These are phyloP conservation scores for Purshia tridentata DNA, from an alignment of 306 rosid species.

Conservation along the genomic window DNA sequence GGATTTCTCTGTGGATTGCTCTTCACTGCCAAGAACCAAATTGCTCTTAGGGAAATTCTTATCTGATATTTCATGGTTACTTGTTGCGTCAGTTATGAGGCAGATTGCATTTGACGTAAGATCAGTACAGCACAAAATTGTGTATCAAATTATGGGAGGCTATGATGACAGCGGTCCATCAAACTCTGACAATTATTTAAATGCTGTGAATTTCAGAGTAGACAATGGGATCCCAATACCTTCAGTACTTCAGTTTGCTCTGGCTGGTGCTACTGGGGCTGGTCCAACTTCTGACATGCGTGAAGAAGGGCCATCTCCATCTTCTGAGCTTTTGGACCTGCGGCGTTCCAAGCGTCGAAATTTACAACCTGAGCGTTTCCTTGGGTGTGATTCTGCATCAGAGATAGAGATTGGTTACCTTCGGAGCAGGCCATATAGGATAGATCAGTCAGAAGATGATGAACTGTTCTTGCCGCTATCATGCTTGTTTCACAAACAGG, in stretches of 20 bases:
- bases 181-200: slow-evolving; percentile 29
- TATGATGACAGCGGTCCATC: slow-evolving; percentile 25
- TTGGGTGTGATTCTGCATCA: slow-evolving; percentile 53
- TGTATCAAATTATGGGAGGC: slow-evolving; percentile 57
- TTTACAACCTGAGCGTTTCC: slow-evolving; percentile 81
- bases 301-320: slow-evolving; percentile 35
- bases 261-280: slow-evolving; percentile 21
- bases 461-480: slow-evolving; percentile 65
- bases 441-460: slow-evolving; percentile 44
- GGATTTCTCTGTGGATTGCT: slow-evolving; percentile 66
- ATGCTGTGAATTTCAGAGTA: slow-evolving; percentile 52
- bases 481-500: slow-evolving; percentile 35
- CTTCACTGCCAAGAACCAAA: slow-evolving; percentile 56
- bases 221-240: slow-evolving; percentile 53
- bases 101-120: slow-evolving; percentile 55
- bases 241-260: slow-evolving; percentile 41
- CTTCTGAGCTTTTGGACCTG: slow-evolving; percentile 42
- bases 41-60: slow-evolving; percentile 65
- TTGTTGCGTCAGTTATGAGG: slow-evolving; percentile 61
- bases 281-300: slow-evolving; percentile 20
- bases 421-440: slow-evolving; percentile 52
- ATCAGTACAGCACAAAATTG: slow-evolving; percentile 65
- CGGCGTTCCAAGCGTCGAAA: slow-evolving; percentile 88
- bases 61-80: slow-evolving; percentile 73
- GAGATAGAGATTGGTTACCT: slow-evolving; percentile 58